phyloP scores from a whole-genome alignment of 768 basidiomycete species.

The Saitozyma sp. region DNA sequence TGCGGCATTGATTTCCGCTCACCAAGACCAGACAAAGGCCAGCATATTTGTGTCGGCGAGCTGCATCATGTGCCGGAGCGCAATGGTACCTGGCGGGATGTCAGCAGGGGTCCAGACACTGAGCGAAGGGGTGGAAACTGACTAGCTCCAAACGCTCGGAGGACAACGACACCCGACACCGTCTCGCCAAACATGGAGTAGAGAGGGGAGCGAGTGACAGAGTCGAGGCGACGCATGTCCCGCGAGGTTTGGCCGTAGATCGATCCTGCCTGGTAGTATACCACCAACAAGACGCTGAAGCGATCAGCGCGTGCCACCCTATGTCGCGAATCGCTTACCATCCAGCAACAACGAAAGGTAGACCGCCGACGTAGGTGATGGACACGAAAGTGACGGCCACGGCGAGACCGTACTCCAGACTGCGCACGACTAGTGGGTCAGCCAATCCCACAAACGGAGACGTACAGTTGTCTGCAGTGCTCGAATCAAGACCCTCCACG shows the following conservation, averaged over 20 bases:
- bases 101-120: constrained; percentile 3
- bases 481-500: constrained; percentile 82
- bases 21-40: constrained; percentile 73
- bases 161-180: constrained; percentile 59
- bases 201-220: constrained; percentile 58
- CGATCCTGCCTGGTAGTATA: constrained; percentile 55
- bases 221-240: constrained; percentile 54
- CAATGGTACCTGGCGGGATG: constrained; percentile 17
- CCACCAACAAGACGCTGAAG: constrained; percentile 34
- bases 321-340: constrained; percentile 17
- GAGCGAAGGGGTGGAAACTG: constrained; percentile 36
- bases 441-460: background rate
- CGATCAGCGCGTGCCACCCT: background rate
- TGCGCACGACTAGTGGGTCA: constrained; percentile 55
- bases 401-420: constrained; percentile 69
- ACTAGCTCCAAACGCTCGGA: constrained; percentile 81
- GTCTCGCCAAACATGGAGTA: constrained; percentile 61
- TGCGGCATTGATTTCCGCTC: constrained; percentile 52
- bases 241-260: constrained; percentile 83
- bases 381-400: constrained; percentile 70
- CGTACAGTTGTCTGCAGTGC: constrained; percentile 76
- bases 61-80: constrained; percentile 39
- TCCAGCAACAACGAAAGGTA: constrained; percentile 67
- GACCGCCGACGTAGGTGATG: constrained; percentile 75
- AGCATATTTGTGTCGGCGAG: constrained; percentile 42